These are phyloP conservation scores for Crinitomyces ghanaensis DNA, from an alignment of 805 yeast genomes.

Conservation along the genomic window DNA sequence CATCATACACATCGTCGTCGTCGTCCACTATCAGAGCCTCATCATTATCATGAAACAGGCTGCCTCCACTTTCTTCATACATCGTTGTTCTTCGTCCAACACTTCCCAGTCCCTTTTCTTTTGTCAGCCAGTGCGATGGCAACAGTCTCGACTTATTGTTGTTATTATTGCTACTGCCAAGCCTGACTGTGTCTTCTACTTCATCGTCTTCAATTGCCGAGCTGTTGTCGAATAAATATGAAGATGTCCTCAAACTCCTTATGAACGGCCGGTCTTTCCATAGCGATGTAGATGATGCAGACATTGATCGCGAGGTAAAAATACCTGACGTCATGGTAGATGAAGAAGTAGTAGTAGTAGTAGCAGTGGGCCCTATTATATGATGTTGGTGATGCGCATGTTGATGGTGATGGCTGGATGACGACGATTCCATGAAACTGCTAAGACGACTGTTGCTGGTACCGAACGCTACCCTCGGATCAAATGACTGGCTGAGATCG, in stretches of 20 bases:
- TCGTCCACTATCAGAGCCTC: no score
- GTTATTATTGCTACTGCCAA: conserved; percentile 1
- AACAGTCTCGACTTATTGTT: neutral
- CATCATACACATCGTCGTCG: no score
- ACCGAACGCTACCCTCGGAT: no score
- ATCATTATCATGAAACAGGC: neutral
- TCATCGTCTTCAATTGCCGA: conserved; percentile 31
- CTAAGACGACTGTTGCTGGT: no score
- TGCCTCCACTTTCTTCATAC: neutral
- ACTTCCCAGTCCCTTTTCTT: no score
- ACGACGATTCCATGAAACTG: no score
- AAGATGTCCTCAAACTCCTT: conserved; percentile 4
- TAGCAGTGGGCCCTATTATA: no score
- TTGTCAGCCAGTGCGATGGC: no score
- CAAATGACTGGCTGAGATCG: no score
- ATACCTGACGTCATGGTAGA: neutral
- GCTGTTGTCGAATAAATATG: conserved; percentile 12
- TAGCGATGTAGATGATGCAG: conserved; percentile 8
- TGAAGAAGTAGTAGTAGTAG: conserved; percentile 3
- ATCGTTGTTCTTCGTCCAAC: no score
- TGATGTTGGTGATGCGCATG: no score
- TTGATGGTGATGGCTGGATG: no score
- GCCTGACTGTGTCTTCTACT: conserved; percentile 29
- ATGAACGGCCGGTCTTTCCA: conserved; percentile 7
- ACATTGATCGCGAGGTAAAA: conserved; percentile 10